These are phyloP conservation scores for Leccinum obscurum DNA, from an alignment of 768 basidiomycete genomes.

Conservation along the genomic window DNA sequence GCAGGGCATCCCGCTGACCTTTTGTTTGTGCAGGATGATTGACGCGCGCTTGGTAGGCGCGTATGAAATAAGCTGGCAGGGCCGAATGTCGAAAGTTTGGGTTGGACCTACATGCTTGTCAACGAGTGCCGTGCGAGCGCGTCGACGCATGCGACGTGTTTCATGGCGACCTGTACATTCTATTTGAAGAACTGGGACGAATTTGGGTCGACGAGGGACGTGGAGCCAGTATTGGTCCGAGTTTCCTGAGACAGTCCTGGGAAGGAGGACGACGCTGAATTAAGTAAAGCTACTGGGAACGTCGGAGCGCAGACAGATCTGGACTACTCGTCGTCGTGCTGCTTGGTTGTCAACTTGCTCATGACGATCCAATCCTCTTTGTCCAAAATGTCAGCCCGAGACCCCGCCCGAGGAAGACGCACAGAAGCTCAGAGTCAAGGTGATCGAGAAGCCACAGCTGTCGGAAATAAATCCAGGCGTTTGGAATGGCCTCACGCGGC, in stretches of 20 bases:
- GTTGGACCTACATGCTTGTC: constrained; percentile 40
- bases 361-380: no score
- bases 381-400: background rate
- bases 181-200: constrained; percentile 62
- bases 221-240: constrained; percentile 14
- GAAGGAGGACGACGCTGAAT: constrained; percentile 19
- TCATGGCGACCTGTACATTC: constrained; percentile 48
- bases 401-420: constrained; percentile 7
- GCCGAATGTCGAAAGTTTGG: no score
- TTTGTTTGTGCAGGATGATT: constrained; percentile 52
- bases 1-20: no score
- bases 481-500: constrained; percentile 70
- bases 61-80: no score
- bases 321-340: no score
- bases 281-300: constrained; percentile 7
- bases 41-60: constrained; percentile 55
- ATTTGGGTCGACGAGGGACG: constrained; percentile 46
- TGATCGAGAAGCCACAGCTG: constrained; percentile 96
- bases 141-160: constrained; percentile 52
- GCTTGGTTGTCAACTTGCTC: no score
- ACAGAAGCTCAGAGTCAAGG: constrained; percentile 59
- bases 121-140: constrained; percentile 38
- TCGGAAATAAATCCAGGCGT: constrained; percentile 96
- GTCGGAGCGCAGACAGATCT: background rate
- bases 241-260: constrained; percentile 30